phyloP scores from a whole-genome alignment of 495 filamentous ascomycete species.

The Viridothelium virens region DNA sequence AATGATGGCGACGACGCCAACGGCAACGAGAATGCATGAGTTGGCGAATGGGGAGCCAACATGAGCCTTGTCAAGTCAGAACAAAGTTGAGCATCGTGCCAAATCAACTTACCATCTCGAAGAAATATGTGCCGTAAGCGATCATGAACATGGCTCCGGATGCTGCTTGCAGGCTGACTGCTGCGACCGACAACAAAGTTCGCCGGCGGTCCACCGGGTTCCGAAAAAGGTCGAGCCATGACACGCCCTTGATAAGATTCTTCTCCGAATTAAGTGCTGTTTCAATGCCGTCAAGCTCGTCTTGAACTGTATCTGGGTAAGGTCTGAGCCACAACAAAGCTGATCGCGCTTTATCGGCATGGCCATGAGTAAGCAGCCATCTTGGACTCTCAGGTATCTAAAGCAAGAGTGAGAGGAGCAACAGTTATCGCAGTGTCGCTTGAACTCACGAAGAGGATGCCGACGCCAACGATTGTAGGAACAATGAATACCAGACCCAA shows the following conservation, averaged over 20 bases:
- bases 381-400: constrained; percentile 54
- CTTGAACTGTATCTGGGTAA: constrained; percentile 36
- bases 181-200: constrained; percentile 44
- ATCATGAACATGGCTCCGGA: constrained; percentile 57
- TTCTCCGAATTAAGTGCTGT: constrained; percentile 46
- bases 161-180: constrained; percentile 49
- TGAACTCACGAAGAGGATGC: constrained; percentile 41
- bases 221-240: constrained; percentile 13
- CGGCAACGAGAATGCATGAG: constrained; percentile 47
- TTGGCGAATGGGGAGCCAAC: constrained; percentile 53
- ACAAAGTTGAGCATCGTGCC: too few relatives aligned
- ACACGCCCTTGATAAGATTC: constrained; percentile 36
- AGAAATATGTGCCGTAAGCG: constrained; percentile 55
- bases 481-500: constrained; percentile 53
- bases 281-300: constrained; percentile 47
- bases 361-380: constrained; percentile 50
- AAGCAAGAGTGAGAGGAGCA: neutral
- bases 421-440: too few relatives aligned
- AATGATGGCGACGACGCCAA: constrained; percentile 51
- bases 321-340: constrained; percentile 44
- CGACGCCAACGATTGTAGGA: constrained; percentile 44
- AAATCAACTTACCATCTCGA: constrained; percentile 47
- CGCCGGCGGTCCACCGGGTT: constrained; percentile 39
- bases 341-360: constrained; percentile 43
- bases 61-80: neutral